A percentile compares a stretch with the other conserved stretches of the same genome.
Evolutionary conservation across 169 alveolate species (phyloP).

Genomic region (Cryptosporidium ryanae): DNA sequence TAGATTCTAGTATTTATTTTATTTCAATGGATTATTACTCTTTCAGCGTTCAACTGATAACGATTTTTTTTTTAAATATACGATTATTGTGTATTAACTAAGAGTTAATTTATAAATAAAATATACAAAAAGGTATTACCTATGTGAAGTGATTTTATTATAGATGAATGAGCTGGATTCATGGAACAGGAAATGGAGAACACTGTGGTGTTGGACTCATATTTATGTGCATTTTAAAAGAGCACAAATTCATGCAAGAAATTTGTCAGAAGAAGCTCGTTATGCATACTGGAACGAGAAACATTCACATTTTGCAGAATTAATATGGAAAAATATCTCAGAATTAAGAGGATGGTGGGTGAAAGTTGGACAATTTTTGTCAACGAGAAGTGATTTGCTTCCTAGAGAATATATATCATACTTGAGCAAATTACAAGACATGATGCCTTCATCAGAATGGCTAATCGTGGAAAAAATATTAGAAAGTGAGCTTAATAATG

Average conservation of each 20-base stretch:
- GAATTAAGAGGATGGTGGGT: constrained; percentile 93
- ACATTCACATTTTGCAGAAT: constrained; percentile 89
- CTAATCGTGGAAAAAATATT: constrained; percentile 80
- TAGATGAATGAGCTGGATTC: constrained; percentile 54
- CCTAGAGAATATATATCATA: constrained; percentile 88
- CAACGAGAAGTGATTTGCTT: constrained; percentile 89
- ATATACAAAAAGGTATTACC: too few relatives aligned
- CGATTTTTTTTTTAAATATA: neutral
- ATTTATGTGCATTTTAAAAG: constrained; percentile 84
- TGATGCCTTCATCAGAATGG: constrained; percentile 86
- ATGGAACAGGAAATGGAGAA: constrained; percentile 69
- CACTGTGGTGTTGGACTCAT: constrained; percentile 87
- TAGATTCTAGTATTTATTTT: too few relatives aligned
- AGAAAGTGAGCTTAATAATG: constrained; percentile 85
- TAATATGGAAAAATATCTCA: constrained; percentile 86
- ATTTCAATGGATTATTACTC: neutral
- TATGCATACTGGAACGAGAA: constrained; percentile 89
- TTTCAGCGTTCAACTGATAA: neutral
- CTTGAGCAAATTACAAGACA: constrained; percentile 87
- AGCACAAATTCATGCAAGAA: constrained; percentile 84
- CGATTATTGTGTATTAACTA: too few relatives aligned
- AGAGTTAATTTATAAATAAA: neutral
- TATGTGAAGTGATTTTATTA: neutral
- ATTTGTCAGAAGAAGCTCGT: constrained; percentile 82
- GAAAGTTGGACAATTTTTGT: constrained; percentile 91